Percentiles rank a stretch among this genome's conserved stretches.
Evolutionary conservation across 148 eudicot genomes (phyloP).

Genomic region (Tetragonia tetragonoides): DNA sequence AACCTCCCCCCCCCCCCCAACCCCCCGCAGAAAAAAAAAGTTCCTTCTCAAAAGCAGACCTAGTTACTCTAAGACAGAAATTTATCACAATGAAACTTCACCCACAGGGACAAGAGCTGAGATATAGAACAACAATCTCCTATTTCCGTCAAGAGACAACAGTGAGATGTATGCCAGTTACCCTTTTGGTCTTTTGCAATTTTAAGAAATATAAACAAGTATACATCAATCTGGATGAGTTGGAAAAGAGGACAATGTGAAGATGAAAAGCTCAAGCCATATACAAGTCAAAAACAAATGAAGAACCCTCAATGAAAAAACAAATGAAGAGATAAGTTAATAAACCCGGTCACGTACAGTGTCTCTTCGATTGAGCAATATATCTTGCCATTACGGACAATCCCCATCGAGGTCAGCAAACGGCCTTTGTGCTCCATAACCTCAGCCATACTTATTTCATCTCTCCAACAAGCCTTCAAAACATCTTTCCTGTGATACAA

Average conservation of each 20-base stretch:
- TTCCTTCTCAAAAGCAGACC: background rate
- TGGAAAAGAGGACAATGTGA: too few species aligned
- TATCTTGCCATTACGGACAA: conserved; percentile 56
- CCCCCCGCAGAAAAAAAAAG: too few species aligned
- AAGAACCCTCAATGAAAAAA: background rate
- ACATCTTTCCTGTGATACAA: conserved; percentile 39
- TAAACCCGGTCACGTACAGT: conserved; percentile 47
- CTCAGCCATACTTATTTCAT: conserved; percentile 74
- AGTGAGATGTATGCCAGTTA: background rate
- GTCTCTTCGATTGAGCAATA: conserved; percentile 75
- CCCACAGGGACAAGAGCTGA: too few species aligned
- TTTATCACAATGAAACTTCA: background rate
- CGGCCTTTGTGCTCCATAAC: conserved; percentile 61
- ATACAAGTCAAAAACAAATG: background rate
- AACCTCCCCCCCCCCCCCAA: too few species aligned
- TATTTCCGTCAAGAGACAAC: background rate
- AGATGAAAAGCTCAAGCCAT: background rate
- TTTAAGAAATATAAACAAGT: background rate
- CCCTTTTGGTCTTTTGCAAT: background rate
- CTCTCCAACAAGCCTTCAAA: conserved; percentile 64
- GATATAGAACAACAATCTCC: background rate
- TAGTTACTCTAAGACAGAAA: background rate
- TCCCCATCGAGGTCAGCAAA: conserved; percentile 67
- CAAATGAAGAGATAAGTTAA: background rate
- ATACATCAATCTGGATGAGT: background rate